Conservation (phyloP, 2,329 filamentous ascomycete species). For the Ophiostoma angusticollis region DNA sequence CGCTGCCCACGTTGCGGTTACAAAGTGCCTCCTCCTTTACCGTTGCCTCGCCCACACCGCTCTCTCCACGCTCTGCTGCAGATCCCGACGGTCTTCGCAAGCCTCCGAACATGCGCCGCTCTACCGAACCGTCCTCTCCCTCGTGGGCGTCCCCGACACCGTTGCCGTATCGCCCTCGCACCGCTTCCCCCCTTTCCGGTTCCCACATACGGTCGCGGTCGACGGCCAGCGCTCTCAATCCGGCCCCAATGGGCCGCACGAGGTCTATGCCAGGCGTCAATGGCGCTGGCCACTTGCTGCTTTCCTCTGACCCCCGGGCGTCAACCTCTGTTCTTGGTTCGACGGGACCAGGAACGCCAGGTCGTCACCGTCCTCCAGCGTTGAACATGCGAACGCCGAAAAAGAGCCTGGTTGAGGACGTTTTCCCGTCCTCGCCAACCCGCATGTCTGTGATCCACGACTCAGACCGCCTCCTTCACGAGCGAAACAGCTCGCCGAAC, state of each 20-base stretch:
- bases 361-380: slow-evolving; percentile 27
- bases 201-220: slow-evolving; percentile 46
- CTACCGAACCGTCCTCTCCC: slow-evolving; percentile 43
- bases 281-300: slow-evolving; percentile 44
- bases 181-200: slow-evolving; percentile 46
- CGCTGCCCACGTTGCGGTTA: slow-evolving; percentile 40
- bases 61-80: slow-evolving; percentile 2
- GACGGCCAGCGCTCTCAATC: slow-evolving; percentile 30
- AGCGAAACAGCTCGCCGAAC: slow-evolving; percentile 40
- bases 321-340: slow-evolving; percentile 39
- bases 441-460: slow-evolving; percentile 41
- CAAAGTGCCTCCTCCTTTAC: slow-evolving; percentile 25
- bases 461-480: slow-evolving; percentile 31
- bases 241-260: slow-evolving; percentile 45
- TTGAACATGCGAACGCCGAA: slow-evolving; percentile 26
- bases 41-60: slow-evolving; percentile 26
- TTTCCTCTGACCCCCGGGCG: slow-evolving; percentile 38
- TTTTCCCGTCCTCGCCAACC: slow-evolving; percentile 44
- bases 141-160: slow-evolving; percentile 33
- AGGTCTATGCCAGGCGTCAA: slow-evolving; percentile 53
- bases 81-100: slow-evolving; percentile 26
- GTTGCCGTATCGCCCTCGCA: slow-evolving; percentile 48
- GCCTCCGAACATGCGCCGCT: slow-evolving; percentile 41
- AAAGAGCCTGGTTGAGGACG: slow-evolving; percentile 43
- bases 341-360: slow-evolving; percentile 31